These are phyloP conservation scores for Triadica sebifera DNA, from an alignment of 345 rosid genomes.

Conservation along the genomic window DNA sequence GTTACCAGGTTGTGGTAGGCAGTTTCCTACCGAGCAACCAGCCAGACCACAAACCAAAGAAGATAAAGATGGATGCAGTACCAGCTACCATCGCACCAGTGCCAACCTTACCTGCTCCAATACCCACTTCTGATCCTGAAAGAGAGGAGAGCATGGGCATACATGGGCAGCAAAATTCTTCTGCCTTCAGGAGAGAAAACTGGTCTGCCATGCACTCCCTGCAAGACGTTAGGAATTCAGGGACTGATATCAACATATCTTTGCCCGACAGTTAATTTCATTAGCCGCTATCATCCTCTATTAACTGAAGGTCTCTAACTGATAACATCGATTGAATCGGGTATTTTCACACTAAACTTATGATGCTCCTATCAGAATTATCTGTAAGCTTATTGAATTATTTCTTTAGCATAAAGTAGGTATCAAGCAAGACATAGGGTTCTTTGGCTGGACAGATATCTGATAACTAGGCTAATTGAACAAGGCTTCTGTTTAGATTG, in stretches of 20 bases:
- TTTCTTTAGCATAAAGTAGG: slow-evolving; percentile 16
- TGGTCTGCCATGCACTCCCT: slow-evolving; percentile 51
- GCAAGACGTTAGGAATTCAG: slow-evolving; percentile 44
- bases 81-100: slow-evolving; percentile 30
- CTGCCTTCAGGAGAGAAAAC: slow-evolving; percentile 43
- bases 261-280: slow-evolving; percentile 41
- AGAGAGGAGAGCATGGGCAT: slow-evolving; percentile 21
- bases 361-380: background rate
- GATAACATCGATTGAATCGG: slow-evolving; percentile 20
- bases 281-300: background rate
- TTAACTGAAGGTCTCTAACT: slow-evolving; percentile 25
- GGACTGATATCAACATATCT: slow-evolving; percentile 57
- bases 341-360: background rate
- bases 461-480: slow-evolving; percentile 10
- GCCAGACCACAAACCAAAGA: slow-evolving; percentile 60
- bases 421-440: slow-evolving; percentile 7
- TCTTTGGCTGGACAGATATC: background rate
- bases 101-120: slow-evolving; percentile 17
- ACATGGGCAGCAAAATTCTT: slow-evolving; percentile 26
- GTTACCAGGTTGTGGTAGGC: slow-evolving; percentile 67
- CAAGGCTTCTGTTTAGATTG: slow-evolving; percentile 3
- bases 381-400: slow-evolving; percentile 15
- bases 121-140: slow-evolving; percentile 43
- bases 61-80: slow-evolving; percentile 42
- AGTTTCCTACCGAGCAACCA: slow-evolving; percentile 76